Base-by-base conservation (phyloP, 2,329 filamentous ascomycete species). In the Escovopsis sp. region DNA sequence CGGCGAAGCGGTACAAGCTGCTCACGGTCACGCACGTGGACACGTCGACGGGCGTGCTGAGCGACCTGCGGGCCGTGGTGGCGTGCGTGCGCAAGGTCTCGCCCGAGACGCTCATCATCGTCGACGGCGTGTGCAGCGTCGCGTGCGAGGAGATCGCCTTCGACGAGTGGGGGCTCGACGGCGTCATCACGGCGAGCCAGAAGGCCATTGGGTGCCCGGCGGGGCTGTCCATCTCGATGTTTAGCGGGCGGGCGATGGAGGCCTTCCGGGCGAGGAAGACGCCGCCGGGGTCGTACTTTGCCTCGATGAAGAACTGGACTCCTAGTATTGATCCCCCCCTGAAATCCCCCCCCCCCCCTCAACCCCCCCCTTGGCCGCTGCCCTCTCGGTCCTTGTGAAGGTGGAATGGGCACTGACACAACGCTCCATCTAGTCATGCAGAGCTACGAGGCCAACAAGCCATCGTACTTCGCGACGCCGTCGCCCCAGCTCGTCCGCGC, bases 361-460 rank as follows among this genome's bases (percentile, higher is more conserved):
- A 5, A 5, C 19, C 21, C 10, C 10, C 21, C 21, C 19, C 9
- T 21, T 23, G 6, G 6, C 21, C 21, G 6, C 21, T 23, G 21
- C 10, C 21, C 10, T 10, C 21, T 23, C 21, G 6, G 10, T 23
- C 10, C 21, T 6, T 23, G 21, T 8, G 8, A 11, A 25, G 21
- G 21, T 11, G 11, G 9, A 3, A 11, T 9, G 9, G 21, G 9
- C 13, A 30, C 44, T 51, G 35, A 51, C 39, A 15, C 16, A 14
- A 10, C 26, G 7, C 9, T 9, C 21, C 21, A 3, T 11, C n/a
- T 29, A 83, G 80, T 98, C 60, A 96, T 98, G 88, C 77, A 90
- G 64, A 96, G 94, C 64, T 98, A 98, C 61, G 90, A 98, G 65
- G 84, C 85, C 44, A 85, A 87, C 67, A 98, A 96, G 66, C 76